These are phyloP conservation scores for Pleurotus salmoneostramineus DNA, from an alignment of 768 basidiomycete species.

Conservation along the genomic window DNA sequence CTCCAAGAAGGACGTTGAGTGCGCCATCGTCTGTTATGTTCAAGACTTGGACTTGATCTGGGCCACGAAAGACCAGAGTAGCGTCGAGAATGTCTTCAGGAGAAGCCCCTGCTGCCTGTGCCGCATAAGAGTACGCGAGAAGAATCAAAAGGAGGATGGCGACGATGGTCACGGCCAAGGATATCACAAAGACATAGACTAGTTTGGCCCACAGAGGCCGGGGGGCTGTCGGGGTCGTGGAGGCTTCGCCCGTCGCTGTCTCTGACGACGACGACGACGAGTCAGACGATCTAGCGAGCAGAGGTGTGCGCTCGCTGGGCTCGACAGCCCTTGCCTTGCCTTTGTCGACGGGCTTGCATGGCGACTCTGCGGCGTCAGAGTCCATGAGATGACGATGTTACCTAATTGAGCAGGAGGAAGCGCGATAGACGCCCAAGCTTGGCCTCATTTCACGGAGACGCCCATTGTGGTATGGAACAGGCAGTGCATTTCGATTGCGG, in stretches of 20 bases:
- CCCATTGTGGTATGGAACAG: neutral
- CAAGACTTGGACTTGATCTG: slow-evolving; percentile 57
- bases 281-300: slow-evolving; percentile 35
- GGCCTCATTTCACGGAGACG: too few relatives aligned
- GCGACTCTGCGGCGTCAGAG: neutral
- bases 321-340: slow-evolving; percentile 51
- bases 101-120: slow-evolving; percentile 46
- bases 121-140: slow-evolving; percentile 65
- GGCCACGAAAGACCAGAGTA: slow-evolving; percentile 54
- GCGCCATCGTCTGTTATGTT: slow-evolving; percentile 56
- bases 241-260: slow-evolving; percentile 19
- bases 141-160: slow-evolving; percentile 40
- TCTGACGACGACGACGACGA: slow-evolving; percentile 16
- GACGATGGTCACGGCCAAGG: slow-evolving; percentile 47
- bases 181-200: slow-evolving; percentile 50
- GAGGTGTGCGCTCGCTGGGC: slow-evolving; percentile 50
- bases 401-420: neutral
- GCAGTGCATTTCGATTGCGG: neutral
- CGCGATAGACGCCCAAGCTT: neutral
- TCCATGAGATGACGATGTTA: neutral
- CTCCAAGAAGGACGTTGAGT: slow-evolving; percentile 56
- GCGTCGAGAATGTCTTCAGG: slow-evolving; percentile 56
- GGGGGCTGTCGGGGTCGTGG: slow-evolving; percentile 19
- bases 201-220: slow-evolving; percentile 34
- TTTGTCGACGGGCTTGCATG: slow-evolving; percentile 28